A percentile compares a stretch with the other conserved stretches of the same genome.
Evolutionary conservation across 1,284 basidiomycete genomes (phyloP).

Genomic region (Apiotrichum laibachii): DNA sequence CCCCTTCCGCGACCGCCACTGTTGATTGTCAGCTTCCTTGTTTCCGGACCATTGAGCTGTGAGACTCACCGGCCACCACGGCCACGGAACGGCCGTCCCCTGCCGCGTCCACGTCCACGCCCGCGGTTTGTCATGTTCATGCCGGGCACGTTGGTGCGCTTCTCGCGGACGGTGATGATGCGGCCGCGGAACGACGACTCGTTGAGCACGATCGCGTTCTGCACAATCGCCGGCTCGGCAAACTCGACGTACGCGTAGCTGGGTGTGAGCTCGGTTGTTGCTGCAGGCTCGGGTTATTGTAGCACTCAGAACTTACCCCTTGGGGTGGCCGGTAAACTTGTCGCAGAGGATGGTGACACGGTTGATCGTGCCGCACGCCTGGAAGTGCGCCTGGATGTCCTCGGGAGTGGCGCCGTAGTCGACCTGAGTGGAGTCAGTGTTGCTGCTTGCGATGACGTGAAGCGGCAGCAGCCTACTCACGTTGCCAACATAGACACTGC

Average conservation of each 20-base stretch:
- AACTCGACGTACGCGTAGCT: conserved; percentile 99
- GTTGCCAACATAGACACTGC: conserved; percentile 96
- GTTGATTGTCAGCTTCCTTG: not conserved
- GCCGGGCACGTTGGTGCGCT: conserved; percentile 88
- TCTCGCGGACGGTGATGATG: conserved; percentile 87
- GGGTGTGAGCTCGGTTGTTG: not conserved
- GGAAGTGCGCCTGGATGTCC: conserved; percentile 97
- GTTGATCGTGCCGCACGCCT: conserved; percentile 96
- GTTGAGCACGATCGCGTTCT: conserved; percentile 90
- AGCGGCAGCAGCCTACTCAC: conserved; percentile 58
- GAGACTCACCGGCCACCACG: conserved; percentile 46
- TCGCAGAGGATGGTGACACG: conserved; percentile 98
- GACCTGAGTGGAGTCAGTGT: conserved; percentile 60
- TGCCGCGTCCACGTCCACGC: conserved; percentile 61
- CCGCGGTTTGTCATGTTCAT: conserved; percentile 66
- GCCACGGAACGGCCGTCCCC: conserved; percentile 65
- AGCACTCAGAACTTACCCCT: conserved; percentile 66
- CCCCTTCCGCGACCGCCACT: conserved; percentile 65
- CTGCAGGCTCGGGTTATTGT: not conserved
- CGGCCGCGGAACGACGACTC: conserved; percentile 92
- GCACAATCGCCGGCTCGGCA: conserved; percentile 86
- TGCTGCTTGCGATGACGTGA: no score
- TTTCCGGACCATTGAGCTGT: not conserved
- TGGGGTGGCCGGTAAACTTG: conserved; percentile 99
- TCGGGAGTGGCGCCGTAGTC: conserved; percentile 97